A percentile compares a stretch with the other conserved stretches of the same genome.
Evolutionary conservation across 1,139 yeast species (phyloP).

Genomic region (Debaryomycetaceae sp.): DNA sequence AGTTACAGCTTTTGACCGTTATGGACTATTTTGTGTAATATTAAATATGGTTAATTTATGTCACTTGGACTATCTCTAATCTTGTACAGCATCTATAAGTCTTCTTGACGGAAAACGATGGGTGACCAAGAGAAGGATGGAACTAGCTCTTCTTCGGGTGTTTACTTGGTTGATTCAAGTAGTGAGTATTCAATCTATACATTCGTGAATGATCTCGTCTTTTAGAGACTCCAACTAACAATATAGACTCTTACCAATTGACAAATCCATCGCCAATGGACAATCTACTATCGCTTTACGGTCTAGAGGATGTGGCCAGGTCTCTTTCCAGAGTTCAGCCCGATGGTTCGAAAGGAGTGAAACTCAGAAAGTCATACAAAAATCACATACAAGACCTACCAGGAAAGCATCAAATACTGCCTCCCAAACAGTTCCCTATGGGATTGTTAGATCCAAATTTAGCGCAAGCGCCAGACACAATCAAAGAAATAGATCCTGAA

Average conservation of each 20-base stretch:
- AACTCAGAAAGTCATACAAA: constrained; percentile 88
- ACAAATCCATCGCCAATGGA: constrained; percentile 68
- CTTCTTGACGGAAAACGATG: neutral
- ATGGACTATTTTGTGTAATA: neutral
- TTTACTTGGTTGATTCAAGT: constrained; percentile 18
- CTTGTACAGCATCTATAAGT: no score
- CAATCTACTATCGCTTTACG: constrained; percentile 67
- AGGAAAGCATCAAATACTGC: constrained; percentile 70
- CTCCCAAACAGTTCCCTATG: constrained; percentile 51
- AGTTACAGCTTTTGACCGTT: neutral
- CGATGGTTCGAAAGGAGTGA: constrained; percentile 87
- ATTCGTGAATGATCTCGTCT: no score
- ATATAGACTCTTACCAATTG: constrained; percentile 33
- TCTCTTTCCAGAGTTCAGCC: constrained; percentile 87
- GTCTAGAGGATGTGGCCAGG: constrained; percentile 62
- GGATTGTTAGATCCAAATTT: constrained; percentile 48
- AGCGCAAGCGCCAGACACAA: constrained; percentile 36
- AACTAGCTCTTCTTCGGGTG: neutral
- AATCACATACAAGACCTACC: constrained; percentile 86
- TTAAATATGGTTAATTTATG: neutral
- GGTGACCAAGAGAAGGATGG: neutral
- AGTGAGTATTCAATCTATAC: constrained; percentile 15
- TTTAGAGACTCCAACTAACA: constrained; percentile 9
- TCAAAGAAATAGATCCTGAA: constrained; percentile 48
- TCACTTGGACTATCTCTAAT: neutral